Base-by-base conservation (phyloP, 2,329 filamentous ascomycete species). In the Trichoderma breve region DNA sequence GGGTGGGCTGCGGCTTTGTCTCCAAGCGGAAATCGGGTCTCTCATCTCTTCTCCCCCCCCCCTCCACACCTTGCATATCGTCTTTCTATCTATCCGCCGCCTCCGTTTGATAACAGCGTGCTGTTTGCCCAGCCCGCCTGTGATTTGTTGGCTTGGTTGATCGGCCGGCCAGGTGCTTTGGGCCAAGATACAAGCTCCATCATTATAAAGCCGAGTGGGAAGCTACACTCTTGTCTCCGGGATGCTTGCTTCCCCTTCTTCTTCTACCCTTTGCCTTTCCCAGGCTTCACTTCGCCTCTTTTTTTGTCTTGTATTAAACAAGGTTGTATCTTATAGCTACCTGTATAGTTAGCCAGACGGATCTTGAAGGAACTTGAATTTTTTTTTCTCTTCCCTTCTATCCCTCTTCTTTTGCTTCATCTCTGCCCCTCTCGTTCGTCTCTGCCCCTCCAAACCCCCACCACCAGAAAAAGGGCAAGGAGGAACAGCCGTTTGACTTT, bases 261-360 rank as follows among this genome's bases (percentile, higher is more conserved):
- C 21, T 51, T 62, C 30, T 51, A 71, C 71, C 62, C 67, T 47
- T 71, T 73, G 68, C 66, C 67, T 32, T 71, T 69, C 34, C 70
- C 71, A 76, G 76, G 73, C 69, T 72, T 76, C 73, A 71, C 36
- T 32, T 60, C 75, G 73, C 70, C 71, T 74, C 72, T 73, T 73
- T 67, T 43, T 47, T 36, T 62, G 14, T 28, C 53, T 39, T 63
- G 21, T 11, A 39, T 32, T 7, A 14, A 3, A 8, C 39, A 61
- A 57, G 66, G 28, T 39, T 67, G 71, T 68, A 36, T 69, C 21
- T 43, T 51, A 64, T 67, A 71, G 39, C 39, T 63, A 63, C 28
- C 6, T 63, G 53, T 61, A 62, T 66, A 70, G n/a, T 61, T 61
- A 53, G 39, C 39, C 39, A n/a, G 66, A 70, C 30, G 36, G 57